A percentile compares a stretch with the other conserved stretches of the same genome.
These are phyloP conservation scores for Hypoxylon rubiginosum DNA, from an alignment of 2,329 filamentous ascomycete genomes.

Conservation along the genomic window DNA sequence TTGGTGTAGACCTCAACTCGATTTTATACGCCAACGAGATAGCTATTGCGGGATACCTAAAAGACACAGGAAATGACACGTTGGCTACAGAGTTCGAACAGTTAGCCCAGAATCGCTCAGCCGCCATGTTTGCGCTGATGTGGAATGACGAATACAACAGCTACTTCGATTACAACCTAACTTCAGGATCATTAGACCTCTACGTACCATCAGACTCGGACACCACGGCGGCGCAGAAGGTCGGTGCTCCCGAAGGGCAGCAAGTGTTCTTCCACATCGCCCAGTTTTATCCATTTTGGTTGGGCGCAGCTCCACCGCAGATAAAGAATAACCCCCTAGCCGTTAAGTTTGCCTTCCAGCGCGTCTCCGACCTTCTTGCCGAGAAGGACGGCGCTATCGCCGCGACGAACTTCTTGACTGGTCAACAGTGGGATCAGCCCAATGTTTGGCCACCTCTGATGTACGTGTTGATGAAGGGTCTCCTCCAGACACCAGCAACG, in stretches of 20 bases:
- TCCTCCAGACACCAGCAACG: conserved; percentile 71
- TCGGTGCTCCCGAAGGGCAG: conserved; percentile 64
- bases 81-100: conserved; percentile 64
- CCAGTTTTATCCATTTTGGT: conserved; percentile 79
- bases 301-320: conserved; percentile 70
- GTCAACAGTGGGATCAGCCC: conserved; percentile 78
- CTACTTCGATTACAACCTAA: conserved; percentile 79
- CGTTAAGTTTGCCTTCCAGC: conserved; percentile 66
- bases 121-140: conserved; percentile 73
- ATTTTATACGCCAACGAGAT: conserved; percentile 77
- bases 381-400: conserved; percentile 69
- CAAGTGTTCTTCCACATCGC: conserved; percentile 70
- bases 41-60: conserved; percentile 68
- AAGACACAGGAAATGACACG: conserved; percentile 63
- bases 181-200: conserved; percentile 67
- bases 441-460: conserved; percentile 78
- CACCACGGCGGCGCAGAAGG: conserved; percentile 57
- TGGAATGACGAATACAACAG: conserved; percentile 74
- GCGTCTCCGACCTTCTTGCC: conserved; percentile 67
- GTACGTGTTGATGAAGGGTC: conserved; percentile 73
- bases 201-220: conserved; percentile 66
- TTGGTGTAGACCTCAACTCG: conserved; percentile 77
- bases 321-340: conserved; percentile 71
- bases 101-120: conserved; percentile 66
- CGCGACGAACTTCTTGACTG: conserved; percentile 71